These are phyloP conservation scores for Shiraia sp. DNA, from an alignment of 2,329 filamentous ascomycete genomes.

Conservation along the genomic window DNA sequence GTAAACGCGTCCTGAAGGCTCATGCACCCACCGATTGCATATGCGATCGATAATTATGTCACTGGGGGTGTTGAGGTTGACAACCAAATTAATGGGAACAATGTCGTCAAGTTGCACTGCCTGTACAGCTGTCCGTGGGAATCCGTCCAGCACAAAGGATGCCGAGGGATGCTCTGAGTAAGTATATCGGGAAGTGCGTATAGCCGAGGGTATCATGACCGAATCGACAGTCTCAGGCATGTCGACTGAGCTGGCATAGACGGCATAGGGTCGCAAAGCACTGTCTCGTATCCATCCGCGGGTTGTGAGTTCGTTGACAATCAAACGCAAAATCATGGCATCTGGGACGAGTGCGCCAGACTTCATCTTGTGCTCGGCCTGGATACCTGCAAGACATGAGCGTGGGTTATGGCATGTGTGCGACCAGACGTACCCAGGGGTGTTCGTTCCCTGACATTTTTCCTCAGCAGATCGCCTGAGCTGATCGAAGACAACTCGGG, in stretches of 20 bases:
- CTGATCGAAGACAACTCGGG: slow-evolving; percentile 89
- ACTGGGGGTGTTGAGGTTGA: slow-evolving; percentile 82
- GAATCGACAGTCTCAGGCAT: slow-evolving; percentile 44
- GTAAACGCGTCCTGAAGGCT: slow-evolving; percentile 88
- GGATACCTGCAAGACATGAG: slow-evolving; percentile 66
- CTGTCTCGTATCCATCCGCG: slow-evolving; percentile 76
- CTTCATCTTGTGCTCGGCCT: slow-evolving; percentile 88
- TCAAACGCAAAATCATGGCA: slow-evolving; percentile 86
- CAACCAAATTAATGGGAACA: slow-evolving; percentile 92
- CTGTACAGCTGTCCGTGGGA: slow-evolving; percentile 84
- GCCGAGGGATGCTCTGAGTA: slow-evolving; percentile 72
- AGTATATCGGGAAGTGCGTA: slow-evolving; percentile 46
- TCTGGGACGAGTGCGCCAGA: slow-evolving; percentile 89
- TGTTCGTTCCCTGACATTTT: slow-evolving; percentile 89
- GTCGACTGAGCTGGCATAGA: slow-evolving; percentile 46
- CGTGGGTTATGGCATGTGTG: slow-evolving; percentile 10
- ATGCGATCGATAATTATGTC: slow-evolving; percentile 89
- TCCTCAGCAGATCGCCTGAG: slow-evolving; percentile 87
- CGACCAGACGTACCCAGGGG: slow-evolving; percentile 67
- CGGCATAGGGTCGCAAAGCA: slow-evolving; percentile 51
- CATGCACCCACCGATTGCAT: slow-evolving; percentile 89
- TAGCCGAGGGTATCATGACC: slow-evolving; percentile 46
- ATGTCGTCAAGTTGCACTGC: slow-evolving; percentile 76
- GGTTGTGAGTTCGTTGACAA: slow-evolving; percentile 82
- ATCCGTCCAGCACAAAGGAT: slow-evolving; percentile 95